These are phyloP conservation scores for Nicotiana obtusifolia DNA, from an alignment of 257 asterid species.

Conservation along the genomic window DNA sequence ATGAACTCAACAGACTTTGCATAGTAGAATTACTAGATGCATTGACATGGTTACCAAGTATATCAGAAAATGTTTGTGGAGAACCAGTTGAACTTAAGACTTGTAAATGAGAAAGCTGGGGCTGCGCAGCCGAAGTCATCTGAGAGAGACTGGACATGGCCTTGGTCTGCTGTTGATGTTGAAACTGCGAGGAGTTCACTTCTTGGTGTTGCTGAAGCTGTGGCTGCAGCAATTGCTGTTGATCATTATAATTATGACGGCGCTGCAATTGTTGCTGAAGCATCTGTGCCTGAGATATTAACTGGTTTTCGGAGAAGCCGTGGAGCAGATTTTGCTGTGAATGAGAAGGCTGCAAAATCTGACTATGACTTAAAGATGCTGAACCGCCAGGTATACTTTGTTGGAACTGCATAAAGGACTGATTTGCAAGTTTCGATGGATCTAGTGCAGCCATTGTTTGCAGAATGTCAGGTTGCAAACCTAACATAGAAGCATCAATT, in stretches of 20 bases:
- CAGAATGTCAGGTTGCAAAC: slow-evolving; percentile 71
- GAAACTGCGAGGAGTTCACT: slow-evolving; percentile 39
- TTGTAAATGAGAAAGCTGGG: slow-evolving; percentile 51
- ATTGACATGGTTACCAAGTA: slow-evolving; percentile 45
- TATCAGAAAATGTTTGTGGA: slow-evolving; percentile 57
- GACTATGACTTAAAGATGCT: slow-evolving; percentile 53
- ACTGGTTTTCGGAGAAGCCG: slow-evolving; percentile 49
- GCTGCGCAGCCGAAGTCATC: slow-evolving; percentile 33
- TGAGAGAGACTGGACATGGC: slow-evolving; percentile 34
- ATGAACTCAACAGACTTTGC: slow-evolving; percentile 59
- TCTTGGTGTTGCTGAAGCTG: slow-evolving; percentile 39
- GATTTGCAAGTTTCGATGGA: slow-evolving; percentile 54
- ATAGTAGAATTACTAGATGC: slow-evolving; percentile 45
- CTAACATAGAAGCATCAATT: slow-evolving; percentile 55
- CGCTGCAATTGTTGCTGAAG: slow-evolving; percentile 65
- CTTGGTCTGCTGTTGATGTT: slow-evolving; percentile 46
- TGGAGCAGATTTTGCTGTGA: slow-evolving; percentile 54
- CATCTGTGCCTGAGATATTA: slow-evolving; percentile 65
- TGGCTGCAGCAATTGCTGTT: slow-evolving; percentile 37
- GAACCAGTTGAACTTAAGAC: slow-evolving; percentile 44
- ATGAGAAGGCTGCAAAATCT: slow-evolving; percentile 53
- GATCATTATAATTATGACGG: slow-evolving; percentile 41
- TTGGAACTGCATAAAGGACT: slow-evolving; percentile 61
- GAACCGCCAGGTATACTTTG: slow-evolving; percentile 47
- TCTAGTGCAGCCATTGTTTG: slow-evolving; percentile 73